Base-by-base conservation (phyloP, 495 filamentous ascomycete genomes). In the Penicillium taxi region DNA sequence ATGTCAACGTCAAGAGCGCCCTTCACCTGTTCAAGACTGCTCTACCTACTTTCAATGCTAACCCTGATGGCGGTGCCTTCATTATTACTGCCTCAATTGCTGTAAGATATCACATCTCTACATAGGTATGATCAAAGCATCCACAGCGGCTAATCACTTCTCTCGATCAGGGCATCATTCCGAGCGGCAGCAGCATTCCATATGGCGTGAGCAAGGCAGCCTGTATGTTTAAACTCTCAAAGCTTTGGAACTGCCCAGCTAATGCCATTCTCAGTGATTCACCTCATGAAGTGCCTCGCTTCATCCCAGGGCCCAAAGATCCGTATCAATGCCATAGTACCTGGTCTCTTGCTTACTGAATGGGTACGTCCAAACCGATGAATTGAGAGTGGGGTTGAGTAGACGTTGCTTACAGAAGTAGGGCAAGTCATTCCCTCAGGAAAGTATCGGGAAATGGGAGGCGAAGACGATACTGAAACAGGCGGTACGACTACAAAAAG, bases 211-310 rank as follows among this genome's bases (percentile, higher is more conserved):
- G 75, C 14, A 85, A 85, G 48, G 74, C 79, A 30, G 80, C 78
- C 29, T 59, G 70, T 68, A 59, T 17, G 45, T 16, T 2, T 2
- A 27, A 14, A 26, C 15, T 26, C 21, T 5, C 2, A 21, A 1
- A n/a, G 6, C 4, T 35, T 9, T 23, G 28, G 19, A 17, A 16
- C 14, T 13, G 11, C 7, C 38, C 6, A n/a, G 8, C 20, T 43
- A 5, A 50, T 49, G 13, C 45, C 4, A 11, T 20, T 32, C 17
- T 3, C 33, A 63, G 74, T 73, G 16, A 49, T 88, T 28, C 82
- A 86, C 44, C 57, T 86, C 26, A 79, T 86, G 71, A 81, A 80
- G 42, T 81, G 80, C 44, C 66, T 86, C n/a, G 82, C 81, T 1
- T 61, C 62, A 34, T 77, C 67, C 1, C 78, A 83, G 44, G 82